Evolutionary conservation across 2,329 filamentous ascomycete species (phyloP), one percentile per base, ranked within the genome.

Genomic region (Paecilomyces fulvus): DNA sequence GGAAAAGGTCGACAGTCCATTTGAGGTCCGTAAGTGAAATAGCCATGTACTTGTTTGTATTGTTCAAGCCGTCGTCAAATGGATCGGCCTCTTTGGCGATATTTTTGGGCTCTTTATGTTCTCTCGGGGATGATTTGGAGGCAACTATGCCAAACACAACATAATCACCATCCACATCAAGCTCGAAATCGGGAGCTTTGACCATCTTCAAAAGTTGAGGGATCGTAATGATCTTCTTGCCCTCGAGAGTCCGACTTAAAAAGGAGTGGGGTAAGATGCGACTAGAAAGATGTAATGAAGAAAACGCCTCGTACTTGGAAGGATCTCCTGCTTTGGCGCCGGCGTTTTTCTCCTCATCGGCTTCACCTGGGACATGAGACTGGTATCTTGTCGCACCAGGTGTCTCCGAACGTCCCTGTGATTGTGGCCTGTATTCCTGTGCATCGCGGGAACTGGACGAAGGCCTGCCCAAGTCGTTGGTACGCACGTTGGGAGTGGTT

Each of bases 91-190:
- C 72, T 53, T 77, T 72, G 8, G 68, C 64, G 7, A 65, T 56
- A 23, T 67, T 67, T 33, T 69, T 70, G 5, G 65, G 54, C 12
- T 78, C 75, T 61, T 83, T 83, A 31, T 83, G 79, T 52, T 83
- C 77, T 46, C 84, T 85, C 0, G 94, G 91, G 0, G 88, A 84
- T 0, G 94, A 96, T 70, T 97, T 97, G 49, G 86, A 88, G 6
- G 90, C 90, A 21, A 99, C 82, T 57, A 96, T 86, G 8, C 85
- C 94, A 65, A 97, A 86, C 1, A 97, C 83, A 7, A 99, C 90
- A 65, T 92, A 88, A 70, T 99, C 92, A 54, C 88, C 85, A 65
- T 96, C 90, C 54, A 91, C 84, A 0, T 95, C 92, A n/a, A 92
- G 81, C 33, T 88, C 83, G 69, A 89, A 99, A 30, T 88, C 81